These are phyloP conservation scores for Baorangia bicolor DNA, from an alignment of 768 basidiomycete genomes.

Conservation along the genomic window DNA sequence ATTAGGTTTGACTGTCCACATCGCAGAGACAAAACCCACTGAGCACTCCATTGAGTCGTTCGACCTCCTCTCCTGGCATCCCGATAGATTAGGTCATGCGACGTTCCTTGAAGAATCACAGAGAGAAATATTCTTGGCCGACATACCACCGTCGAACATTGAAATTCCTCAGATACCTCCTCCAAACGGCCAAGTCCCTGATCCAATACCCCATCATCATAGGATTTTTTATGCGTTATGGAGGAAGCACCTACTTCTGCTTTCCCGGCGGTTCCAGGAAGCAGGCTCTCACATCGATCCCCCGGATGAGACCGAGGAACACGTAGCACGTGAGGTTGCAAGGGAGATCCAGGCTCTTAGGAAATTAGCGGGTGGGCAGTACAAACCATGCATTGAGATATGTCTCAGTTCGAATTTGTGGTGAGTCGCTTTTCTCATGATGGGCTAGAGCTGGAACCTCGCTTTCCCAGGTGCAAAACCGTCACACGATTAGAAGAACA, in stretches of 20 bases:
- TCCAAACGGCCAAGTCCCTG: conserved; percentile 16
- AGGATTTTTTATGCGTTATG: conserved; percentile 23
- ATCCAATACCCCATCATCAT: conserved; percentile 25
- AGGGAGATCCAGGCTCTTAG: conserved; percentile 23
- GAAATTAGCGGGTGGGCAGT: conserved; percentile 19
- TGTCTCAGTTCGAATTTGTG: conserved; percentile 79
- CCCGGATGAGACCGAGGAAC: conserved; percentile 13
- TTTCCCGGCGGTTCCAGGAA: conserved; percentile 21
- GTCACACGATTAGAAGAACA: conserved; percentile 63
- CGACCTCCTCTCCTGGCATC: conserved; percentile 57
- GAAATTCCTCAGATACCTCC: conserved; percentile 21
- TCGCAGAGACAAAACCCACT: conserved; percentile 73
- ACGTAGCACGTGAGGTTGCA: conserved; percentile 21
- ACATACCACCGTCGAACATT: conserved; percentile 19
- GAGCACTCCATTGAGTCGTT: conserved; percentile 59
- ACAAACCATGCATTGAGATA: conserved; percentile 69
- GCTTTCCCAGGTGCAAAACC: conserved; percentile 58
- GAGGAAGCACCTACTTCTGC: conserved; percentile 21
- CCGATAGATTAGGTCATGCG: conserved; percentile 75
- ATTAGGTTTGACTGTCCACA: conserved; percentile 74
- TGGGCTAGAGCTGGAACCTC: neutral
- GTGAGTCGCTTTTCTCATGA: conserved; percentile 37
- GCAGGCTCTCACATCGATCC: conserved; percentile 7
- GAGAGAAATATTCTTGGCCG: conserved; percentile 45
- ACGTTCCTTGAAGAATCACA: conserved; percentile 71